A percentile compares a stretch with the other conserved stretches of the same genome.
Conservation (phyloP, 2,329 filamentous ascomycete genomes). For the Neonectria neomacrospora region DNA sequence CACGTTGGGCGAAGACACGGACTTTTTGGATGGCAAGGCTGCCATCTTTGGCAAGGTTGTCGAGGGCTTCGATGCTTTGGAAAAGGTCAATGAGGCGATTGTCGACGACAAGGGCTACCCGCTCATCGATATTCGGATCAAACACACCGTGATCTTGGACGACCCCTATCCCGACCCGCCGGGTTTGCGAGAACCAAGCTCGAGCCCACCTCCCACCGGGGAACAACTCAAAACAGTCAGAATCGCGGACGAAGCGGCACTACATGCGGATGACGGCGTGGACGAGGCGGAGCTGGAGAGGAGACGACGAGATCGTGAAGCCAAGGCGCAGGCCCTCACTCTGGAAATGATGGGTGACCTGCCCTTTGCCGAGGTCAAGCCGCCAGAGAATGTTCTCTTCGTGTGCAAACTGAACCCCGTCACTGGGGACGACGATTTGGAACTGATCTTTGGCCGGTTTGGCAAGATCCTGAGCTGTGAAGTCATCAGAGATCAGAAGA, state of each 20-base stretch:
- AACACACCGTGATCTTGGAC: slow-evolving; percentile 91
- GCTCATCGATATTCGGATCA: slow-evolving; percentile 92
- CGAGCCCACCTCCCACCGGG: slow-evolving; percentile 83
- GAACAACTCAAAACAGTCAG: slow-evolving; percentile 91
- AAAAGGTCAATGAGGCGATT: slow-evolving; percentile 92
- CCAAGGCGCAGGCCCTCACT: slow-evolving; percentile 91
- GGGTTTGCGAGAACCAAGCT: slow-evolving; percentile 79
- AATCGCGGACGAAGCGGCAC: slow-evolving; percentile 87
- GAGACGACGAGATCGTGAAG: slow-evolving; percentile 86
- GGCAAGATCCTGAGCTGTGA: slow-evolving; percentile 96
- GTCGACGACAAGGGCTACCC: slow-evolving; percentile 87
- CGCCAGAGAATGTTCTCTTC: slow-evolving; percentile 96
- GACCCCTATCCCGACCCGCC: slow-evolving; percentile 89
- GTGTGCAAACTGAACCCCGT: slow-evolving; percentile 99
- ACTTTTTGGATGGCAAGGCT: slow-evolving; percentile 92
- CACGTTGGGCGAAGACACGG: slow-evolving; percentile 87
- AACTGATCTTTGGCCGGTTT: slow-evolving; percentile 96
- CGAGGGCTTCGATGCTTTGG: slow-evolving; percentile 92
- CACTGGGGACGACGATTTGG: slow-evolving; percentile 91
- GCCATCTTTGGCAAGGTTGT: slow-evolving; percentile 95
- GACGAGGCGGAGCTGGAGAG: slow-evolving; percentile 86
- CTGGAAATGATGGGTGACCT: slow-evolving; percentile 98
- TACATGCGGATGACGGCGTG: slow-evolving; percentile 75
- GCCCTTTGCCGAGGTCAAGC: slow-evolving; percentile 96
- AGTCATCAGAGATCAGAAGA: slow-evolving; percentile 93